These are phyloP conservation scores for Penicillium antarcticum DNA, from an alignment of 495 filamentous ascomycete genomes.

Conservation along the genomic window DNA sequence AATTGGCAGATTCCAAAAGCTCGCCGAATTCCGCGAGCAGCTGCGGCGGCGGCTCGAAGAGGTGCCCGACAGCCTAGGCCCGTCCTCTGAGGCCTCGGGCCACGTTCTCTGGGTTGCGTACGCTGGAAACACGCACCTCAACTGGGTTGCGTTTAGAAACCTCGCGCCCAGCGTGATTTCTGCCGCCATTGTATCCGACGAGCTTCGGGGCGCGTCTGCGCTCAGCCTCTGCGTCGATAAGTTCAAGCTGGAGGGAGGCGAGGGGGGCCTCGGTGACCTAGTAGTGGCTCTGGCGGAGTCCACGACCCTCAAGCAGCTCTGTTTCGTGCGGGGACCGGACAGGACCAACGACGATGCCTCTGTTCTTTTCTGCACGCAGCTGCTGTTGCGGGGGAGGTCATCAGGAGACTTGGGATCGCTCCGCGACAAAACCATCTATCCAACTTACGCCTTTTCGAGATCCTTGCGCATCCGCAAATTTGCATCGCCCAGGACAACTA, in stretches of 20 bases:
- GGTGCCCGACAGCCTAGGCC: conserved; percentile 9
- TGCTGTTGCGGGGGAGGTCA: neutral
- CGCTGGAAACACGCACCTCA: conserved; percentile 9
- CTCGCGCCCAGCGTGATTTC: conserved; percentile 8
- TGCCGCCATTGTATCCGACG: conserved; percentile 10
- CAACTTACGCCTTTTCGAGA: conserved; percentile 11
- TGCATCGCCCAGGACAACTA: no score
- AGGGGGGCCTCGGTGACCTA: conserved; percentile 6
- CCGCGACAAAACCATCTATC: conserved; percentile 9
- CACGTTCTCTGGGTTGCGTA: conserved; percentile 16
- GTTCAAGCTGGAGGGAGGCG: conserved; percentile 1
- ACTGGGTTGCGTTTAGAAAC: conserved; percentile 14
- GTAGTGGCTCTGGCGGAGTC: conserved; percentile 8
- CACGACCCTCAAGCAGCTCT: conserved; percentile 14
- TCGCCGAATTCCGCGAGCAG: conserved; percentile 9
- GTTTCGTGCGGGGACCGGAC: conserved; percentile 12
- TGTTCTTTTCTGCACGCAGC: conserved; percentile 3
- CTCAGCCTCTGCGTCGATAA: conserved; percentile 14
- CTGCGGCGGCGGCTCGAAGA: conserved; percentile 14
- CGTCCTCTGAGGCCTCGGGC: conserved; percentile 7
- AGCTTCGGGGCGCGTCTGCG: conserved; percentile 12
- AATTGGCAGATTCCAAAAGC: conserved; percentile 5
- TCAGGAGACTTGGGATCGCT: conserved; percentile 12
- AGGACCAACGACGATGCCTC: conserved; percentile 11
- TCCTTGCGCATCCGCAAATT: conserved; percentile 4